Percentiles rank a stretch among this genome's conserved stretches.
Conservation (phyloP, 1,284 basidiomycete genomes). For the Moniliophthora roreri region DNA sequence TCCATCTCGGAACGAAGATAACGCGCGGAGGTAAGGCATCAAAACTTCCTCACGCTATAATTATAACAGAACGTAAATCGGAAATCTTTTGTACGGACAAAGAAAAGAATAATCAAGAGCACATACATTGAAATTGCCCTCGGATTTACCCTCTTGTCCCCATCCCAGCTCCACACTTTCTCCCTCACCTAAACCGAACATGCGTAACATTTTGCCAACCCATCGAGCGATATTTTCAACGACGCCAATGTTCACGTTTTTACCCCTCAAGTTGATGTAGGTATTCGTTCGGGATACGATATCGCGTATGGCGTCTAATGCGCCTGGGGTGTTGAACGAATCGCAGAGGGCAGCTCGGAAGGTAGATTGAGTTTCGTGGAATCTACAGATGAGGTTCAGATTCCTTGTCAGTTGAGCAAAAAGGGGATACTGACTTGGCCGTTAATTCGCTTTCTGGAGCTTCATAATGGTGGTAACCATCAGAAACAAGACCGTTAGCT, state of each 20-base stretch:
- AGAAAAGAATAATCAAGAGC: no score
- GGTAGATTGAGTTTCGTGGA: conserved; percentile 73
- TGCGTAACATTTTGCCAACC: conserved; percentile 87
- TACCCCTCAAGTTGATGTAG: conserved; percentile 74
- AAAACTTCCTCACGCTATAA: conserved; percentile 78
- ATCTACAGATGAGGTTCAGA: conserved; percentile 38
- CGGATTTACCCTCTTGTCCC: conserved; percentile 57
- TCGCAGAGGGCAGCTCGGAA: conserved; percentile 95
- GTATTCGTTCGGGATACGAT: conserved; percentile 89
- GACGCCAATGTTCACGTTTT: conserved; percentile 66
- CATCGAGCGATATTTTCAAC: conserved; percentile 80
- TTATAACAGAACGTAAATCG: no score
- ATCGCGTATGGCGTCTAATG: conserved; percentile 77
- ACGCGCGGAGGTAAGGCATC: conserved; percentile 85
- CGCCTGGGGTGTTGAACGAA: conserved; percentile 94
- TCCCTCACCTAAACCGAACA: conserved; percentile 95
- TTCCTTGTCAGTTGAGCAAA: conserved; percentile 1
- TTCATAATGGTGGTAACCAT: conserved; percentile 65
- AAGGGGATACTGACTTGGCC: conserved; percentile 50
- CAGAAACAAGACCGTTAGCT: conserved; percentile 46
- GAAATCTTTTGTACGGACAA: no score
- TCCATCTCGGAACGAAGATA: conserved; percentile 92
- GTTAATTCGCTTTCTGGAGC: conserved; percentile 66
- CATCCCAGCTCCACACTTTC: conserved; percentile 65
- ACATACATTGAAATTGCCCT: conserved; percentile 56